Base-by-base conservation (phyloP, 257 asterid species). In the Solanum acaule region DNA sequence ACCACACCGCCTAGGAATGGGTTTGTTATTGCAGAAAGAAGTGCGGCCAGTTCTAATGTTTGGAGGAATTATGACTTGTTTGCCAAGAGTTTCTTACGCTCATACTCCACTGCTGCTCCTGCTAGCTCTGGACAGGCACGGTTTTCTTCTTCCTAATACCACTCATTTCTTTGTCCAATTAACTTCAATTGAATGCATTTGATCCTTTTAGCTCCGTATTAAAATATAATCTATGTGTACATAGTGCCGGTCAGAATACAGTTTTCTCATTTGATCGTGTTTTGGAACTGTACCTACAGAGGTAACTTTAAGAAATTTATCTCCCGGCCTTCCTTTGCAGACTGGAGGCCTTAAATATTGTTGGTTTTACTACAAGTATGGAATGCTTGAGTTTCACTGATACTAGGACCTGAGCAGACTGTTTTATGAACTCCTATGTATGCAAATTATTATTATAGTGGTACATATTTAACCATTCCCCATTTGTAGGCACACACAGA, bases 81-180 rank as follows among this genome's bases (percentile, higher is more conserved):
- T 29, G 20, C 82, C 37, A 63, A 59, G 56, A 72, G 20, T 86
- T 59, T 86, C 38, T 27, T 88, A 52, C 95, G 96, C 88, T 86
- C 91, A 72, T 94, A 92, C 92, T 93, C 98, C 82, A 85, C 94
- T 59, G 83, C 95, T 76, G 88, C 96, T 67, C 86, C 93, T 71
- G 86, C 94, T 37, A 52, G 38, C 79, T 88, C 91, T 16, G 93
- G 91, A 63, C 96, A 92, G 95, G 98, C 89, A 87, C 44, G 37
- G n/a, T 11, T 38, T 46, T 59, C 18, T 27, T 33, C 86, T 72
- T 72, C 10, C 0, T 35, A 8, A 34, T 34, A 31, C 31, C 44
- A 15, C 31, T 61, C 11, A 11, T 23, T 71, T 6, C 8, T 49
- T 6, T 42, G 22, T 40, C 6, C 15, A 84, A 84, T 84, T 35